These are phyloP conservation scores for Parietichytrium sp. DNA, from an alignment of 108 stramenopile species.

Conservation along the genomic window DNA sequence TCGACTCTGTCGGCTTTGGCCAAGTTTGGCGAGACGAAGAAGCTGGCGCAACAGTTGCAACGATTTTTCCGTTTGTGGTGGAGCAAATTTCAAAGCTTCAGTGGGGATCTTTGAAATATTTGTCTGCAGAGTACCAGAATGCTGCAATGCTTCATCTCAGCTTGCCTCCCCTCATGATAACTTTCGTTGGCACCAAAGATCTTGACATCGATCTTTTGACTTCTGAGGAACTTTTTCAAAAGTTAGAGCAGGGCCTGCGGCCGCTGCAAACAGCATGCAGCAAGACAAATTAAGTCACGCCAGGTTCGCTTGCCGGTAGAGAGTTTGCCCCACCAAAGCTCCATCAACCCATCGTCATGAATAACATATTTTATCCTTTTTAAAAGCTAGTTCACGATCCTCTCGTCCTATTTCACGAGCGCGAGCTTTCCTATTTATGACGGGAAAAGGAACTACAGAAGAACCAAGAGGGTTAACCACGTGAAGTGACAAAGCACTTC, in stretches of 20 bases:
- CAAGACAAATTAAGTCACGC: too few species aligned
- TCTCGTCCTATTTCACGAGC: too few species aligned
- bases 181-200: neutral
- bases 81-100: neutral
- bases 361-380: too few species aligned
- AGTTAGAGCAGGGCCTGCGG: conserved; percentile 9
- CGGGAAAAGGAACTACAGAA: too few species aligned
- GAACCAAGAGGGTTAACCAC: too few species aligned
- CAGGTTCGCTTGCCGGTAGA: too few species aligned
- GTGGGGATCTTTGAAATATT: neutral
- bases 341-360: too few species aligned
- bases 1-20: neutral
- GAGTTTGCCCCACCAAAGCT: too few species aligned
- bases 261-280: too few species aligned
- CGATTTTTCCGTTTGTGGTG: neutral
- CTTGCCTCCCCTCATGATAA: neutral
- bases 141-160: neutral
- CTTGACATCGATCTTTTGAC: neutral
- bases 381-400: too few species aligned
- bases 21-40: neutral
- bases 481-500: too few species aligned
- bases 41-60: neutral
- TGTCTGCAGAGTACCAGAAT: neutral
- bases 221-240: neutral
- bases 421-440: too few species aligned